phyloP scores from a whole-genome alignment of 768 basidiomycete species.

The Tephrocybe sp. region DNA sequence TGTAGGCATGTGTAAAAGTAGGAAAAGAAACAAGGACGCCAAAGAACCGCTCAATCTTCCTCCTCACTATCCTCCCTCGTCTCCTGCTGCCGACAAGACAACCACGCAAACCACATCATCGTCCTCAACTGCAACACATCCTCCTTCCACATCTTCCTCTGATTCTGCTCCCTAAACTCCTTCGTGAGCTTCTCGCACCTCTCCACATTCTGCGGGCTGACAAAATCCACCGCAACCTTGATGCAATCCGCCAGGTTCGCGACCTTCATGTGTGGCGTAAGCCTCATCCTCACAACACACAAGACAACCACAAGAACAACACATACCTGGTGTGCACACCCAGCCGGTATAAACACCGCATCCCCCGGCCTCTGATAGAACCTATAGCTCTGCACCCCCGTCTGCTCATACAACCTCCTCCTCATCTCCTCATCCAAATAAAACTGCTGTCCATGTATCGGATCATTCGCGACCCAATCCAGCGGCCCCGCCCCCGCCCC shows the following conservation, averaged over 20 bases:
- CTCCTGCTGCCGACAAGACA: constrained; percentile 53
- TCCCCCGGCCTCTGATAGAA: constrained; percentile 92
- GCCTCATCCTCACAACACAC: not conserved
- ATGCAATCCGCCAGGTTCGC: constrained; percentile 93
- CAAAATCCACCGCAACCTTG: constrained; percentile 95
- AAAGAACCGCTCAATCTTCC: no score
- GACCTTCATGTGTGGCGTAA: constrained; percentile 48
- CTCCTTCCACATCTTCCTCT: constrained; percentile 88
- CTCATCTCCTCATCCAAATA: constrained; percentile 76
- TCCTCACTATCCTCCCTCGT: not conserved
- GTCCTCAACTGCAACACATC: constrained; percentile 89
- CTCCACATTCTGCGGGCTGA: constrained; percentile 88
- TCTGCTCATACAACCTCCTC: constrained; percentile 62
- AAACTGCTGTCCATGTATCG: constrained; percentile 88
- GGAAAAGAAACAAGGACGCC: no score
- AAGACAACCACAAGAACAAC: not conserved
- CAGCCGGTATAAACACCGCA: constrained; percentile 94
- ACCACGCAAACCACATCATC: constrained; percentile 95
- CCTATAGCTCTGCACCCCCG: constrained; percentile 75
- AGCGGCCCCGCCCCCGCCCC: constrained; percentile 13
- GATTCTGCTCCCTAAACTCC: constrained; percentile 91
- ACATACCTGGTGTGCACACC: constrained; percentile 85
- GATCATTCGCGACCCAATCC: constrained; percentile 49
- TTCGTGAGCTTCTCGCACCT: constrained; percentile 83
- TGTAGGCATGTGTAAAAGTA: no score